phyloP scores from a whole-genome alignment of 371 early-diverging fungal species.

The Saksenaea oblongispora region DNA sequence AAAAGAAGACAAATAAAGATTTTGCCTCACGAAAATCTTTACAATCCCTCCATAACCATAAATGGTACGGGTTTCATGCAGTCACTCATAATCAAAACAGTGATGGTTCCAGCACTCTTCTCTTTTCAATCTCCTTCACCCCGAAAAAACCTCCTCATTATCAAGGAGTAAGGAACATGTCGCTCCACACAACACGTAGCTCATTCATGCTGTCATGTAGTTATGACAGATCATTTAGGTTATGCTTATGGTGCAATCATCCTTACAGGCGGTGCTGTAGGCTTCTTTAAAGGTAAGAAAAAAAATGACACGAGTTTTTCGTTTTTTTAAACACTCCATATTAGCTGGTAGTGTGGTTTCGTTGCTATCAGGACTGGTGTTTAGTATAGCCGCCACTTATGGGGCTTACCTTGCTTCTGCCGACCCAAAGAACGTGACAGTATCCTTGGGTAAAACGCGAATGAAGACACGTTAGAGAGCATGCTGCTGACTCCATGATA shows the following conservation, averaged over 20 bases:
- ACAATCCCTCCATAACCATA: background rate
- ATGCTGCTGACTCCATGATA: background rate
- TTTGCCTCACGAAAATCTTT: no score
- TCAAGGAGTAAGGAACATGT: background rate
- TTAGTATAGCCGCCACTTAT: conserved; percentile 38
- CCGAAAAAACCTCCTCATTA: background rate
- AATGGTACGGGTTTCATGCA: background rate
- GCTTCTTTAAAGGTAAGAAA: conserved; percentile 46
- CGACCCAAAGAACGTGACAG: conserved; percentile 42
- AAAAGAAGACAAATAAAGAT: background rate
- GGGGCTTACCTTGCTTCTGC: conserved; percentile 48
- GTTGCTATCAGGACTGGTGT: conserved; percentile 41
- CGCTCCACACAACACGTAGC: no score
- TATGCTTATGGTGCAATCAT: conserved; percentile 39
- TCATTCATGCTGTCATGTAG: background rate
- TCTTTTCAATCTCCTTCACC: background rate
- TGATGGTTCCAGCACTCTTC: background rate
- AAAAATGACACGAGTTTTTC: background rate
- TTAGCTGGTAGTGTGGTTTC: conserved; percentile 51
- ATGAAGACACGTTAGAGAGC: background rate
- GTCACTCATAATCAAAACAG: background rate
- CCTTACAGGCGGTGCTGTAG: conserved; percentile 44
- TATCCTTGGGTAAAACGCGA: conserved; percentile 43
- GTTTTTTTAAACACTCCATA: background rate
- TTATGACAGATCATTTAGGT: conserved; percentile 47